Evolutionary conservation across 2,329 filamentous ascomycete species (phyloP).

Genomic region (Stagonosporopsis chrysanthemi): DNA sequence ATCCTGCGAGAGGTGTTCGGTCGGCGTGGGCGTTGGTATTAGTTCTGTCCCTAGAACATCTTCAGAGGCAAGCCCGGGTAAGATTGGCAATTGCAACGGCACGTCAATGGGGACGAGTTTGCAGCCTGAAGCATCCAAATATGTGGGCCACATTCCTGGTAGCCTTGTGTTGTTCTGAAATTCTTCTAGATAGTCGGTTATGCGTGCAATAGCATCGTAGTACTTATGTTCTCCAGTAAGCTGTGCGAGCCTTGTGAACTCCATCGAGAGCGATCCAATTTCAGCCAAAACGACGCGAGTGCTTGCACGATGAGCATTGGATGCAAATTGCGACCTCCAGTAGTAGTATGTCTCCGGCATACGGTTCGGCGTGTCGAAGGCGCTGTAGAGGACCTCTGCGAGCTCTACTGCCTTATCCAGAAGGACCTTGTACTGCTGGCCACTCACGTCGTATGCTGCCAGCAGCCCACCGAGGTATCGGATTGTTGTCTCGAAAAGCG

Average conservation of each 20-base stretch:
- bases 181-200: constrained; percentile 53
- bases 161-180: constrained; percentile 56
- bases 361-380: constrained; percentile 73
- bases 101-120: constrained; percentile 37
- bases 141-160: constrained; percentile 59
- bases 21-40: constrained; percentile 18
- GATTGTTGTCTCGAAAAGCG: constrained; percentile 75
- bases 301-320: constrained; percentile 51
- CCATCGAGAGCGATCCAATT: constrained; percentile 58
- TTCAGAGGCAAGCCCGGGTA: constrained; percentile 2
- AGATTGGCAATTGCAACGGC: constrained; percentile 33
- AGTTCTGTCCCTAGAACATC: neutral
- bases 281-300: constrained; percentile 55
- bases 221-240: constrained; percentile 56
- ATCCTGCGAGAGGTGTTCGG: constrained; percentile 34
- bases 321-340: constrained; percentile 56
- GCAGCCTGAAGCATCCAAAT: constrained; percentile 53
- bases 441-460: constrained; percentile 73
- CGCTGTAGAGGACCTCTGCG: constrained; percentile 69
- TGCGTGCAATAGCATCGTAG: constrained; percentile 57
- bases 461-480: constrained; percentile 74
- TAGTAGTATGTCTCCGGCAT: constrained; percentile 69
- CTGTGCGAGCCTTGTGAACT: constrained; percentile 58
- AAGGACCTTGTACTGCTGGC: constrained; percentile 59
- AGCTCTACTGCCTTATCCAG: constrained; percentile 69